A percentile compares a stretch with the other conserved stretches of the same genome.
Evolutionary conservation across 2,329 filamentous ascomycete species (phyloP).

Genomic region (Byssothecium circinans): DNA sequence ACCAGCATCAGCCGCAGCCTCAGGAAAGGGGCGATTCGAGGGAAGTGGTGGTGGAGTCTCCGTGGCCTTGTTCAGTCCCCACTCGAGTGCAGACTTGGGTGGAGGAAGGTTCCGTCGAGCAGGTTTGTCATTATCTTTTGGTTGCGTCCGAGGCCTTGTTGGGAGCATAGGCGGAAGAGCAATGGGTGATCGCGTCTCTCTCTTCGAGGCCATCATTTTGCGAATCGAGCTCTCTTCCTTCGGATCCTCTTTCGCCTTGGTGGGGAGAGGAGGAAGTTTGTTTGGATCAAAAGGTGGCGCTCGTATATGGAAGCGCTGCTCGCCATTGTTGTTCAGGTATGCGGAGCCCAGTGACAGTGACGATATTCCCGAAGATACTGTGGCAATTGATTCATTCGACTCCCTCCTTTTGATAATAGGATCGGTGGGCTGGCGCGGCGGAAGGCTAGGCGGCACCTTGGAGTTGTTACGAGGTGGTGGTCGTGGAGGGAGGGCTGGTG

Average conservation of each 20-base stretch:
- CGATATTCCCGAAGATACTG: constrained; percentile 46
- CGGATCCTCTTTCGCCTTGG: constrained; percentile 49
- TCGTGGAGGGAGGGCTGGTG: constrained; percentile 39
- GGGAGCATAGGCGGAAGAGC: constrained; percentile 32
- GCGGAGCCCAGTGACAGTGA: constrained; percentile 55
- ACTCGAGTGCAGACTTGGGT: constrained; percentile 51
- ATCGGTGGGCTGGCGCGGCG: constrained; percentile 46
- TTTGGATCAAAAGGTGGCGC: constrained; percentile 61
- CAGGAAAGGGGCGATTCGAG: constrained; percentile 20
- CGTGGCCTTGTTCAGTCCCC: constrained; percentile 47
- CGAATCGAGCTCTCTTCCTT: constrained; percentile 43
- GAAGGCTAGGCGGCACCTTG: constrained; percentile 45
- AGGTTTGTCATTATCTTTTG: constrained; percentile 16
- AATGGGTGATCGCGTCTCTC: constrained; percentile 10
- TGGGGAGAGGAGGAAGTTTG: constrained; percentile 57
- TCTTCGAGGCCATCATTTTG: constrained; percentile 41
- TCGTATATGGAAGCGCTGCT: constrained; percentile 44
- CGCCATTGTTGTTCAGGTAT: constrained; percentile 37
- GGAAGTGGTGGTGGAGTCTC: constrained; percentile 36
- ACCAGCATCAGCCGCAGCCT: constrained; percentile 12
- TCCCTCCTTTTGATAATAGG: constrained; percentile 34
- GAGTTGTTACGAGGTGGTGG: constrained; percentile 53
- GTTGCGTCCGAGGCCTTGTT: constrained; percentile 16
- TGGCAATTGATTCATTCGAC: constrained; percentile 55
- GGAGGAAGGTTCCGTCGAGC: constrained; percentile 34